phyloP scores from a whole-genome alignment of 306 rosid species.

The Vicia sativa region DNA sequence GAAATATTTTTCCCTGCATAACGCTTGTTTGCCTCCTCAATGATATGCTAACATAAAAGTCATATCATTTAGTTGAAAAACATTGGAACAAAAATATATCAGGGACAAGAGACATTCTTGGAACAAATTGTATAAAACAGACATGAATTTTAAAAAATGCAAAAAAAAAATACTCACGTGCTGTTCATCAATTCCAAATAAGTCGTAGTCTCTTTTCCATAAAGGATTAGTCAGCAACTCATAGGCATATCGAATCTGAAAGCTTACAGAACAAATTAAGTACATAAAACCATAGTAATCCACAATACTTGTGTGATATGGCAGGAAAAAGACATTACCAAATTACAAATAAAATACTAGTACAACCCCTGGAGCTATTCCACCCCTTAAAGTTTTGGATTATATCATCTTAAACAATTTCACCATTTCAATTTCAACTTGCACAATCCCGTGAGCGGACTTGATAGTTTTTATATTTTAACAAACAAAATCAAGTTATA shows the following conservation, averaged over 20 bases:
- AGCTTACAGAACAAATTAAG: conserved; percentile 22
- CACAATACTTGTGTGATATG: conserved; percentile 15
- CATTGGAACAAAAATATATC: conserved; percentile 9
- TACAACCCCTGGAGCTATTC: too few relatives aligned
- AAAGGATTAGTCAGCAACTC: conserved; percentile 77
- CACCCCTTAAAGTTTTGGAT: neutral
- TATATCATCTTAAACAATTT: conserved; percentile 24
- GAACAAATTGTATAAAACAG: conserved; percentile 22
- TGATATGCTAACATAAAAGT: conserved; percentile 56
- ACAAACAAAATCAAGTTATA: conserved; percentile 11
- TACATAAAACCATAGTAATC: conserved; percentile 24
- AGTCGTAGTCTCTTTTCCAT: conserved; percentile 86
- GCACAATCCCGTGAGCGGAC: neutral
- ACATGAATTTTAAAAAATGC: conserved; percentile 12
- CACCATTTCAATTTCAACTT: conserved; percentile 21
- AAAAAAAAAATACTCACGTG: conserved; percentile 59
- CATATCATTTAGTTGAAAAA: conserved; percentile 31
- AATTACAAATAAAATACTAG: conserved; percentile 23
- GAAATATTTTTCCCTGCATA: conserved; percentile 60
- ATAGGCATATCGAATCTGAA: conserved; percentile 86
- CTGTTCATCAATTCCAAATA: conserved; percentile 80
- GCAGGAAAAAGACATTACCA: neutral
- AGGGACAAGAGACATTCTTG: neutral
- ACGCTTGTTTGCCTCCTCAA: conserved; percentile 63
- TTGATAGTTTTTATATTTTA: neutral